These are phyloP conservation scores for Xylaria nigripes DNA, from an alignment of 495 filamentous ascomycete genomes.

Conservation along the genomic window DNA sequence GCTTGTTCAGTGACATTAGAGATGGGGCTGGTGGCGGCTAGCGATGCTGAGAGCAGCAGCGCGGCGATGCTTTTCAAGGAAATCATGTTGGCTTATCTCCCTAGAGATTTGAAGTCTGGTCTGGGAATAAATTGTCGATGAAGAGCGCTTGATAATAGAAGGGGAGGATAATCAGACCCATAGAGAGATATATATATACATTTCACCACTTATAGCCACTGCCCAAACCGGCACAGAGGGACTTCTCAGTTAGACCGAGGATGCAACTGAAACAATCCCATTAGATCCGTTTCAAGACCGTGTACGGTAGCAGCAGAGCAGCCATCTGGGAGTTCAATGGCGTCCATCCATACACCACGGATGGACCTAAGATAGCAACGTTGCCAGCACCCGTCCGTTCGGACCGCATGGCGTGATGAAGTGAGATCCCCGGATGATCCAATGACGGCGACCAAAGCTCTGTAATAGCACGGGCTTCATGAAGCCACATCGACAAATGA, in stretches of 20 bases:
- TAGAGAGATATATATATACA: constrained; percentile 8
- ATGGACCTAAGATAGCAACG: constrained; percentile 23
- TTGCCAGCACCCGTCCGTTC: constrained; percentile 15
- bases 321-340: neutral
- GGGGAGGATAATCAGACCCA: neutral
- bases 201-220: neutral
- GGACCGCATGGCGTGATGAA: neutral
- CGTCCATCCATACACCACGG: neutral
- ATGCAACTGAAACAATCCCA: neutral
- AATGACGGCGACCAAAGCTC: constrained; percentile 8
- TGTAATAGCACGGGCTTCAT: constrained; percentile 9
- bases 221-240: neutral
- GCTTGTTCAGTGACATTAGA: constrained; percentile 15
- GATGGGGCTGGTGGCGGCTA: constrained; percentile 17
- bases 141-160: neutral
- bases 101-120: constrained; percentile 6
- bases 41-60: constrained; percentile 22
- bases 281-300: neutral
- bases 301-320: neutral
- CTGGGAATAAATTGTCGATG: constrained; percentile 12
- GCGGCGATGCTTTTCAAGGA: constrained; percentile 16
- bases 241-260: neutral
- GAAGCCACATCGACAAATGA: constrained; percentile 9
- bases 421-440: constrained; percentile 3
- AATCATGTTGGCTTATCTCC: constrained; percentile 18